Conservation (phyloP, 768 basidiomycete genomes). For the Serendipita indica region DNA sequence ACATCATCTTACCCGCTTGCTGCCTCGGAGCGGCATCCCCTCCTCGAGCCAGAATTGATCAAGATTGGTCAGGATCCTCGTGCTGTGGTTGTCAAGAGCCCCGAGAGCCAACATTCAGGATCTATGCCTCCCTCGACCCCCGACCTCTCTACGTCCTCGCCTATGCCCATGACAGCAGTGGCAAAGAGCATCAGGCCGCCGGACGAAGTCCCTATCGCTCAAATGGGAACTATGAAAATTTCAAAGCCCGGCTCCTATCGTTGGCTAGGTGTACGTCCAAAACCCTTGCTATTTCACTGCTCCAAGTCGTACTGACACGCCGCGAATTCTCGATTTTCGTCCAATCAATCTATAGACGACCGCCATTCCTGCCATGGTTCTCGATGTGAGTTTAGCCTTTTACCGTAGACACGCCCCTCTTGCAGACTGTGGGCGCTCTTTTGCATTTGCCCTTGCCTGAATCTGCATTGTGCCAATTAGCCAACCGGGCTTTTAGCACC, state of each 20-base stretch:
- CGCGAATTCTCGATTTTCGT: too few relatives aligned
- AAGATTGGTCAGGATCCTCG: conserved; percentile 7
- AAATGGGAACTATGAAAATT: conserved; percentile 6
- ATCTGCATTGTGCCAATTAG: too few relatives aligned
- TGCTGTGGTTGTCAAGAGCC: not conserved
- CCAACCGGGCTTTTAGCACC: too few relatives aligned
- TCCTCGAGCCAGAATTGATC: not conserved
- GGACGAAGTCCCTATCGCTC: not conserved
- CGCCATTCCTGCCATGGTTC: not conserved
- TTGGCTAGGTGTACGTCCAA: conserved; percentile 4
- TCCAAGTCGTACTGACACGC: not conserved
- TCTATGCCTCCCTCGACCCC: too few relatives aligned
- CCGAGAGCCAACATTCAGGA: too few relatives aligned
- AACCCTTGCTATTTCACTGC: not conserved
- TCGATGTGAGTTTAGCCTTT: not conserved
- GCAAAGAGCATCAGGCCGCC: too few relatives aligned
- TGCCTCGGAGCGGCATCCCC: not conserved
- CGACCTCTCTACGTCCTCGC: too few relatives aligned
- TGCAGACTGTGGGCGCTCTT: too few relatives aligned
- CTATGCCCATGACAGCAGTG: too few relatives aligned
- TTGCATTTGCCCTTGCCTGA: too few relatives aligned
- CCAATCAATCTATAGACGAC: not conserved
- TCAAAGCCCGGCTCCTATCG: conserved; percentile 5
- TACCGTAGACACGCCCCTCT: too few relatives aligned
- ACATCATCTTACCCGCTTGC: not conserved